Evolutionary conservation across 2,329 filamentous ascomycete genomes (phyloP).

Genomic region (Aspergillus luchuensis): DNA sequence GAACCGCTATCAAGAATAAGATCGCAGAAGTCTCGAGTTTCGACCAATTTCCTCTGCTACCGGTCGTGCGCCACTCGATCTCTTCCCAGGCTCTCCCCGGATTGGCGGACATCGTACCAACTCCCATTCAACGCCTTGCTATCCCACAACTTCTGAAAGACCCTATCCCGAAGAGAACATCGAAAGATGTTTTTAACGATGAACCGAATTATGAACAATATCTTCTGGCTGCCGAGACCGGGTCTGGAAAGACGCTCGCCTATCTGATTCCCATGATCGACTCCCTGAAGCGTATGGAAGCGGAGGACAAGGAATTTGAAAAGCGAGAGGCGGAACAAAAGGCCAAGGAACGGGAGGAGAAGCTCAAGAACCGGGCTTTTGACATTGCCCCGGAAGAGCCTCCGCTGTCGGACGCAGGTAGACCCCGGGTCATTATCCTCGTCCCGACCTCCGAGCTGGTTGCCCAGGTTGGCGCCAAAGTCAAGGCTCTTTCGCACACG

Average conservation of each 20-base stretch:
- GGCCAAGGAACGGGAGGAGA: conserved; percentile 55
- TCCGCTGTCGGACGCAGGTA: conserved; percentile 69
- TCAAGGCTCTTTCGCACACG: conserved; percentile 79
- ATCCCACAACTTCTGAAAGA: conserved; percentile 75
- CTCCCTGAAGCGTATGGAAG: conserved; percentile 76
- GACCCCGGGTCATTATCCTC: conserved; percentile 81
- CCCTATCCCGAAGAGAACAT: conserved; percentile 46
- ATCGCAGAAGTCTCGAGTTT: conserved; percentile 73
- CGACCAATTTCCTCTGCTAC: conserved; percentile 75
- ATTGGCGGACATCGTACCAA: conserved; percentile 75
- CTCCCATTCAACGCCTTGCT: conserved; percentile 84
- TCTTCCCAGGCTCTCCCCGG: conserved; percentile 71
- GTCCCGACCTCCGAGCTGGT: conserved; percentile 93
- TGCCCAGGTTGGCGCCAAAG: conserved; percentile 76
- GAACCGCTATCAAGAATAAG: conserved; percentile 61
- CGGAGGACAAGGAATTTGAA: conserved; percentile 63
- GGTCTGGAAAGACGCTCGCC: conserved; percentile 93
- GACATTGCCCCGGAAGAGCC: conserved; percentile 61
- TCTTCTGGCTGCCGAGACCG: conserved; percentile 90
- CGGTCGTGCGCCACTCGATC: conserved; percentile 70
- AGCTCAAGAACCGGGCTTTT: conserved; percentile 59
- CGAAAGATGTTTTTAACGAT: conserved; percentile 34
- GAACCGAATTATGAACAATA: conserved; percentile 64
- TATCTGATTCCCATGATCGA: conserved; percentile 86
- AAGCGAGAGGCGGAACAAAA: conserved; percentile 53